These are phyloP conservation scores for Exophiala mesophila DNA, from an alignment of 2,329 filamentous ascomycete genomes.

Conservation along the genomic window DNA sequence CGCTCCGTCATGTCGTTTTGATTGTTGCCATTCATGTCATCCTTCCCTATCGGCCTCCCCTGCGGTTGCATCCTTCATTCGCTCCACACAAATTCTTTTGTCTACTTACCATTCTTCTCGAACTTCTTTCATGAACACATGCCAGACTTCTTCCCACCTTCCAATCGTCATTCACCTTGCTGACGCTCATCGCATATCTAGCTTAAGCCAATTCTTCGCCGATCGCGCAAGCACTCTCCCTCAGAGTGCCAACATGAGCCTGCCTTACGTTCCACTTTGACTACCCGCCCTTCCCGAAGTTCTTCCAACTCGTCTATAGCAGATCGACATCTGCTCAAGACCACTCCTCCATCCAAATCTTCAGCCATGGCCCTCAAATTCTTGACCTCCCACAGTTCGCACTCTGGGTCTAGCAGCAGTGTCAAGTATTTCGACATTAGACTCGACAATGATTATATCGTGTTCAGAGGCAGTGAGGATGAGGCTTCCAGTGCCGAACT, in stretches of 20 bases:
- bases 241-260: constrained; percentile 23
- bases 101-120: not conserved
- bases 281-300: constrained; percentile 11
- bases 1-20: not conserved
- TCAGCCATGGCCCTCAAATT: constrained; percentile 43
- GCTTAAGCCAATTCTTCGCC: constrained; percentile 15
- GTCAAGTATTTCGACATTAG: constrained; percentile 51
- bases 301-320: constrained; percentile 11
- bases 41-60: constrained; percentile 1
- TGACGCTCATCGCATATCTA: constrained; percentile 12
- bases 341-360: constrained; percentile 11
- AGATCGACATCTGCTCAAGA: constrained; percentile 17
- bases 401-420: constrained; percentile 35
- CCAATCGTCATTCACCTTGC: constrained; percentile 10
- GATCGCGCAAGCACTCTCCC: constrained; percentile 21
- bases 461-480: constrained; percentile 69
- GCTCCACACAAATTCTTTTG: constrained; percentile 3
- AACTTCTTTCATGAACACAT: constrained; percentile 2
- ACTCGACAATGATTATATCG: constrained; percentile 71
- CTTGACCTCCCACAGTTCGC: constrained; percentile 35
- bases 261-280: constrained; percentile 15
- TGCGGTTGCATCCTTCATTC: not conserved
- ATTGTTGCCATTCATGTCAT: not conserved
- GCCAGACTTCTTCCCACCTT: not conserved
- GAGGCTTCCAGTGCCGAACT: constrained; percentile 72